Evolutionary conservation across 1,139 yeast species (phyloP), one percentile per base, ranked within the genome.

Genomic region (Sugiyamaella paludigena): DNA sequence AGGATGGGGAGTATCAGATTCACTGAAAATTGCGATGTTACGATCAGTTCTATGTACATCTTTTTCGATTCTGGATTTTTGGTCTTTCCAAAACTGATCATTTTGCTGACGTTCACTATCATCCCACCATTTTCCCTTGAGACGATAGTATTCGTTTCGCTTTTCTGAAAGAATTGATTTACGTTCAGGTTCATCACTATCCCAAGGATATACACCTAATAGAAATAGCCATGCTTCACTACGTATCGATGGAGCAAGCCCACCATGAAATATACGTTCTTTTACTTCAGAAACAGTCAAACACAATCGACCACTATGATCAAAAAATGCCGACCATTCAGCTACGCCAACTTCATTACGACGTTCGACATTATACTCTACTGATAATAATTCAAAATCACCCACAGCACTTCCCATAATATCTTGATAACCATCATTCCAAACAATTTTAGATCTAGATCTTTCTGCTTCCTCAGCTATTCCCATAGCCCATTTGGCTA

Each of bases 401-500:
- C 78, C 77, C 42, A 79, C 80, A 40, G 87, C 69, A 40, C 82
- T 68, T 57, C 80, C 81, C 50, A 87, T 70, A 56, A 81, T 77
- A 54, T 79, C 78, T 27, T 59, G 62, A 45, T 61, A 61, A 2
- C 64, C 64, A 39, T 69, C 73, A 28, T 68, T 63, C 73, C 74
- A 70, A n/a, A 71, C 68, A 32, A 70, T 61, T 47, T 72, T 70
- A 40, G 77, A 73, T 52, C 86, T 82, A 42, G 85, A 79, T 57
- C 78, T 79, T 60, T 87, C 94, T 1, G 96, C 95, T 64, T 92
- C 96, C 61, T 89, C 94, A 58, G 92, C 94, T 26, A 92, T 95
- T 36, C 89, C 89, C 60, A 88, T 79, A 0, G 98, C 98, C 98
- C 98, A 92, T 70, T 89, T 89, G 4, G 98, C 98, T 53, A 92